Conservation (phyloP, 345 rosid genomes). For the Citrus inodora region DNA sequence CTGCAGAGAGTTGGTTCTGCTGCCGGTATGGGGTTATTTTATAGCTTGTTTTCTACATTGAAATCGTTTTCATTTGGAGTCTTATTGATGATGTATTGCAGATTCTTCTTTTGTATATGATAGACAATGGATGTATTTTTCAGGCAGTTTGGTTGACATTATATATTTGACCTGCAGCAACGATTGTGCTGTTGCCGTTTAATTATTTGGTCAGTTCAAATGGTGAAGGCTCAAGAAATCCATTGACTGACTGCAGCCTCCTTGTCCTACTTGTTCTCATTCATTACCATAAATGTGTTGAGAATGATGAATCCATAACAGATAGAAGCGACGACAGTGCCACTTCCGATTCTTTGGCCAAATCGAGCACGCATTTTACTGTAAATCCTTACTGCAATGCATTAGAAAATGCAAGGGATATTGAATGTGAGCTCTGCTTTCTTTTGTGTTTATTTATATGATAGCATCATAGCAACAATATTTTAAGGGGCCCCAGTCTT, state of each 20-base stretch:
- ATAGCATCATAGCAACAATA: conserved; percentile 4
- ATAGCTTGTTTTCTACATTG: neutral
- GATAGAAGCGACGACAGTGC: conserved; percentile 66
- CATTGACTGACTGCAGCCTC: conserved; percentile 76
- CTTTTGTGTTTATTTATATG: conserved; percentile 8
- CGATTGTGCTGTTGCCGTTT: conserved; percentile 73
- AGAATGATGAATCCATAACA: conserved; percentile 50
- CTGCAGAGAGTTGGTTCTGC: conserved; percentile 87
- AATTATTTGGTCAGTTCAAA: conserved; percentile 72
- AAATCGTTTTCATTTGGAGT: conserved; percentile 10
- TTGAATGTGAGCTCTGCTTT: conserved; percentile 62
- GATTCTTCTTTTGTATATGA: neutral
- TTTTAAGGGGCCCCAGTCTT: neutral
- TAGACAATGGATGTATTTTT: neutral
- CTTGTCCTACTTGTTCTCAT: conserved; percentile 80
- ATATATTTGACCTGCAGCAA: conserved; percentile 60
- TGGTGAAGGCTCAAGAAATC: conserved; percentile 58
- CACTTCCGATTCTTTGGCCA: conserved; percentile 54
- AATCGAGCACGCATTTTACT: conserved; percentile 45
- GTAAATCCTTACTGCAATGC: conserved; percentile 85
- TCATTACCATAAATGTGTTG: conserved; percentile 66
- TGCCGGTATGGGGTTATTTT: conserved; percentile 59
- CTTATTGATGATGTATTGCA: neutral
- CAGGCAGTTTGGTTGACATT: conserved; percentile 15
- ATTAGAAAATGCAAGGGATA: conserved; percentile 79